Evolutionary conservation across 2,329 filamentous ascomycete species (phyloP).

Genomic region (Sporothrix sp.): DNA sequence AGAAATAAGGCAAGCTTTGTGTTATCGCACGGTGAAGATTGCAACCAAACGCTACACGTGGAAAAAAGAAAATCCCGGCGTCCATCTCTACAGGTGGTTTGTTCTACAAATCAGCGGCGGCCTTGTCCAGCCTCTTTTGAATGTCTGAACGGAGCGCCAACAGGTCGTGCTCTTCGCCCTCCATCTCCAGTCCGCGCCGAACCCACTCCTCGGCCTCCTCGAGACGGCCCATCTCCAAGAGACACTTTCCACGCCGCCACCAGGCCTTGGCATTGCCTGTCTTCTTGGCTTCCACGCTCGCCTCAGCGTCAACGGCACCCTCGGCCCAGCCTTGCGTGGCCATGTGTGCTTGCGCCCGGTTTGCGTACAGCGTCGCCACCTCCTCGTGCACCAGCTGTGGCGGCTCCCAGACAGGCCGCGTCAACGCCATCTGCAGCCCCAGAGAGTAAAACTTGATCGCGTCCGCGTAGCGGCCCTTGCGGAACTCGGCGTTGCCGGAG

Average conservation of each 20-base stretch:
- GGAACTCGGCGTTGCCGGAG: slow-evolving; percentile 71
- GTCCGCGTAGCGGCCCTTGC: slow-evolving; percentile 63
- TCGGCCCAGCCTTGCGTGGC: slow-evolving; percentile 72
- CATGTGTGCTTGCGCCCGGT: slow-evolving; percentile 87
- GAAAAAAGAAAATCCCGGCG: not conserved
- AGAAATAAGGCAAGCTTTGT: no score
- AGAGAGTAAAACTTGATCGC: slow-evolving; percentile 74
- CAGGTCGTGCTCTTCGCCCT: slow-evolving; percentile 60
- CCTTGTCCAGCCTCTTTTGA: slow-evolving; percentile 29
- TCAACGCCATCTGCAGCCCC: slow-evolving; percentile 82
- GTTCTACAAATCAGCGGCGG: slow-evolving; percentile 2
- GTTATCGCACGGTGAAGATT: no score
- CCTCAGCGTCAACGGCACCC: slow-evolving; percentile 77
- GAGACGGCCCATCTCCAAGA: slow-evolving; percentile 82
- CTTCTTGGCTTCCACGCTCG: slow-evolving; percentile 77
- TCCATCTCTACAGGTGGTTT: no score
- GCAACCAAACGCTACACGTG: no score
- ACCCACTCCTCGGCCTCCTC: slow-evolving; percentile 78
- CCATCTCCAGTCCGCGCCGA: slow-evolving; percentile 67
- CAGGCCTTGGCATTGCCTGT: slow-evolving; percentile 88
- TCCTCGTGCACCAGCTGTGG: slow-evolving; percentile 76
- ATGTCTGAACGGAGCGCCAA: slow-evolving; percentile 55
- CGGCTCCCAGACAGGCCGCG: slow-evolving; percentile 80
- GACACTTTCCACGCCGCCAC: slow-evolving; percentile 77
- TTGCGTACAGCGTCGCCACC: slow-evolving; percentile 66